phyloP scores from a whole-genome alignment of 441 rosid species.

The Geranium incanum region DNA sequence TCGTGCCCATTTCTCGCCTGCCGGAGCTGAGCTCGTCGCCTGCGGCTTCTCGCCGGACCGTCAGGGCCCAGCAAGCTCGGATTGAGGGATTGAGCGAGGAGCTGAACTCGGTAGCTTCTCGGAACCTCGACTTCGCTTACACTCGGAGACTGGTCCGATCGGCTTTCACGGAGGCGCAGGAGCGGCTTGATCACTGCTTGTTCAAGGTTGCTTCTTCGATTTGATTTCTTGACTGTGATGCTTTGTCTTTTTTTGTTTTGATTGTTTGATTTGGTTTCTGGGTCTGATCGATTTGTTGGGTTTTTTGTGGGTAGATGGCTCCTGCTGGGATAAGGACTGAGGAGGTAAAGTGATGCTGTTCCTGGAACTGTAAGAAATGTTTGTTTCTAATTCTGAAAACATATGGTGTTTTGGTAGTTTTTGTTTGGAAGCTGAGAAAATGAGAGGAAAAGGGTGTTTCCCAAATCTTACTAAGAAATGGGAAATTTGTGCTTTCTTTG shows the following conservation, averaged over 20 bases:
- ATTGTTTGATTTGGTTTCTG: slow-evolving; percentile 12
- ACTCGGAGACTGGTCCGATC: slow-evolving; percentile 65
- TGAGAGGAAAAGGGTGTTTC: neutral
- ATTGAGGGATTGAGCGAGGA: slow-evolving; percentile 60
- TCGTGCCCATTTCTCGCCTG: slow-evolving; percentile 16
- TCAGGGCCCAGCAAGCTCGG: slow-evolving; percentile 25
- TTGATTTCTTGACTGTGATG: neutral
- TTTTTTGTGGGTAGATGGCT: slow-evolving; percentile 41
- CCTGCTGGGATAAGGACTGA: slow-evolving; percentile 63
- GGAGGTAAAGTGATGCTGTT: slow-evolving; percentile 44
- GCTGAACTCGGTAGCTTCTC: slow-evolving; percentile 57
- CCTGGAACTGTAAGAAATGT: neutral
- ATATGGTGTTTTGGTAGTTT: neutral
- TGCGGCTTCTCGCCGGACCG: slow-evolving; percentile 11
- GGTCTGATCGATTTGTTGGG: slow-evolving; percentile 9
- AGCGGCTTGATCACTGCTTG: slow-evolving; percentile 71
- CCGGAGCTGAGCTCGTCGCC: neutral
- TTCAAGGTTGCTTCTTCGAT: slow-evolving; percentile 46
- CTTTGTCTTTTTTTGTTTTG: neutral
- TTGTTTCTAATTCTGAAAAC: neutral
- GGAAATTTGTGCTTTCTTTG: neutral
- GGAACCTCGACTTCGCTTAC: slow-evolving; percentile 63
- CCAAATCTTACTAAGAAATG: neutral
- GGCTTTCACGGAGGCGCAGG: slow-evolving; percentile 57
- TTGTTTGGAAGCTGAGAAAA: slow-evolving; percentile 7